These are phyloP conservation scores for Suhomyces bribrorum DNA, from an alignment of 1,139 yeast genomes.

Conservation along the genomic window DNA sequence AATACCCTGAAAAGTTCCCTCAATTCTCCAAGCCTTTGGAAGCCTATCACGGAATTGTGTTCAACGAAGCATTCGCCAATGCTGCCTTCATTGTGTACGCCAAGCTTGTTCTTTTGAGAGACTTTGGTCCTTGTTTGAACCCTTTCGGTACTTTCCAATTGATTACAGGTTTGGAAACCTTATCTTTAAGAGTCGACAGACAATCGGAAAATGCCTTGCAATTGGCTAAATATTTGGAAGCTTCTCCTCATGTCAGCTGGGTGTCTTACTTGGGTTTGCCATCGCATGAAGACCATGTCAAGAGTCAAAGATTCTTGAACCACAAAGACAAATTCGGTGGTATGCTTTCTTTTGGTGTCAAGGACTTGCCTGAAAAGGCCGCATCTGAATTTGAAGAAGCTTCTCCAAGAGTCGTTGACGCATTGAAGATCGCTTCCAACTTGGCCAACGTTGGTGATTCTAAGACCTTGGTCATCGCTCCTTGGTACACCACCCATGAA, in stretches of 20 bases:
- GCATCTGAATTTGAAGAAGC: constrained; percentile 65
- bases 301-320: constrained; percentile 76
- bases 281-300: constrained; percentile 78
- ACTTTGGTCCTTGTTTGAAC: constrained; percentile 84
- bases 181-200: constrained; percentile 91
- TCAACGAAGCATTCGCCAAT: constrained; percentile 80
- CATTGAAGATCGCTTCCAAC: constrained; percentile 80
- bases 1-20: constrained; percentile 84
- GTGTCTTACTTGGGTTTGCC: constrained; percentile 91
- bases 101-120: constrained; percentile 86
- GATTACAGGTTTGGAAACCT: constrained; percentile 89
- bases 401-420: constrained; percentile 82
- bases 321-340: constrained; percentile 75
- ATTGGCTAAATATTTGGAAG: constrained; percentile 76
- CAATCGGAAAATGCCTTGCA: constrained; percentile 82
- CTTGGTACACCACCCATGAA: constrained; percentile 93
- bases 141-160: constrained; percentile 88
- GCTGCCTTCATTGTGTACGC: constrained; percentile 78
- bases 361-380: constrained; percentile 51
- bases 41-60: constrained; percentile 87
- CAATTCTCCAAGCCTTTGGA: constrained; percentile 89
- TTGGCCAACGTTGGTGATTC: constrained; percentile 97
- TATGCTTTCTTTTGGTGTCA: constrained; percentile 85
- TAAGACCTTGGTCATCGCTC: constrained; percentile 92
- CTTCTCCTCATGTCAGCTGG: constrained; percentile 73